phyloP scores from a whole-genome alignment of 192 early-diverging fungal species.

The Gonapodya sp. region DNA sequence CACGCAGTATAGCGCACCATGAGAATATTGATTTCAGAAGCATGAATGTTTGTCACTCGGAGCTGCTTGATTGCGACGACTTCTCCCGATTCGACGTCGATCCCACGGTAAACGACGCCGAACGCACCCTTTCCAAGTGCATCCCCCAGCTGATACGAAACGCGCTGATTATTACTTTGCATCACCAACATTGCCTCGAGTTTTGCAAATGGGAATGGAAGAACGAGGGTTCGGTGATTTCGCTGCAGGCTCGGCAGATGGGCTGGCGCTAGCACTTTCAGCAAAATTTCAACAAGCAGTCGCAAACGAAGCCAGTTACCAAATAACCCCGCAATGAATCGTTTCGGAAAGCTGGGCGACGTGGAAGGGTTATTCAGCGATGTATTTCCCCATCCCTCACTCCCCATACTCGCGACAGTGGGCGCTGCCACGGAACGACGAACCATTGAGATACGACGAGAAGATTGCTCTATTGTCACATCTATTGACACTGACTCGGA shows the following conservation, averaged over 20 bases:
- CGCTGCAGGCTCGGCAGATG: too few relatives aligned
- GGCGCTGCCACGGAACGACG: neutral
- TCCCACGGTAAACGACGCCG: slow-evolving; percentile 29
- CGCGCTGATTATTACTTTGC: neutral
- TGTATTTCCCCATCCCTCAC: neutral
- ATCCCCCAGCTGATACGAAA: slow-evolving; percentile 1
- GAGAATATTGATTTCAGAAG: slow-evolving; percentile 24
- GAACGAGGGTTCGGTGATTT: neutral
- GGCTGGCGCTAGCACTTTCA: too few relatives aligned
- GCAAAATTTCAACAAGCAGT: neutral
- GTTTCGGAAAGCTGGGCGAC: neutral
- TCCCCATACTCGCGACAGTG: neutral
- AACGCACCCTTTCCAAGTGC: slow-evolving; percentile 22
- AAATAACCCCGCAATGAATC: neutral
- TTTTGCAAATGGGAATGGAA: neutral
- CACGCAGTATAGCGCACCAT: slow-evolving; percentile 22
- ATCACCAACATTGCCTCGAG: neutral
- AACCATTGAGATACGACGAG: neutral
- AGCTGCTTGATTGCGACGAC: slow-evolving; percentile 39
- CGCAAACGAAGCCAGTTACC: neutral
- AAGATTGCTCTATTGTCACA: neutral
- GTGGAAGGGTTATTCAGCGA: neutral
- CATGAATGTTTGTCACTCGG: slow-evolving; percentile 21
- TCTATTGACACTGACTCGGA: neutral
- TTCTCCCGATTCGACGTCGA: slow-evolving; percentile 32